Percentiles rank a stretch among this genome's conserved stretches.
These are phyloP conservation scores for Trichoderma reesei DNA, from an alignment of 495 filamentous ascomycete genomes.

Conservation along the genomic window DNA sequence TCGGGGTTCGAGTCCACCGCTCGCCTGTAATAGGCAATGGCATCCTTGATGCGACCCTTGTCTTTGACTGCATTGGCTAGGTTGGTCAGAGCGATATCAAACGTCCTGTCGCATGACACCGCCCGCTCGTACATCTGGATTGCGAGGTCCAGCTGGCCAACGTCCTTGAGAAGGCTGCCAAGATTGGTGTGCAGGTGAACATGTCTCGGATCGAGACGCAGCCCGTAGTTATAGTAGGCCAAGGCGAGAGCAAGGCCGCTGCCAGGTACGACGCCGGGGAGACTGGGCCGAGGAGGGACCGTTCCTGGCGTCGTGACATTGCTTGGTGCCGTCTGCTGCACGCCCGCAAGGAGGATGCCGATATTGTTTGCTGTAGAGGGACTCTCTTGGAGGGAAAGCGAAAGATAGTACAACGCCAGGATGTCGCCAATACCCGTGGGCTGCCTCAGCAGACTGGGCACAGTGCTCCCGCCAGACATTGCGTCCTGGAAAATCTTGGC, in stretches of 20 bases:
- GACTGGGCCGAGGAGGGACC: constrained; percentile 27
- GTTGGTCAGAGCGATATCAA: constrained; percentile 96
- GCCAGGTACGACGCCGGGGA: constrained; percentile 75
- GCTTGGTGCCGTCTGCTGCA: constrained; percentile 62
- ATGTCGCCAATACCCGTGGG: constrained; percentile 84
- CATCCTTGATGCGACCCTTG: constrained; percentile 83
- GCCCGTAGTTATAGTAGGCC: constrained; percentile 89
- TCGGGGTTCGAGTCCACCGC: constrained; percentile 87
- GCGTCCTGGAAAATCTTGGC: constrained; percentile 98
- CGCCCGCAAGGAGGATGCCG: constrained; percentile 86
- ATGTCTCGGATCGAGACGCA: constrained; percentile 76
- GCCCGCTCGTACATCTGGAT: constrained; percentile 98
- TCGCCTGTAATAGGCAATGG: constrained; percentile 82
- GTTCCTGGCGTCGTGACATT: constrained; percentile 1
- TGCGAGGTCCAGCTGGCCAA: constrained; percentile 81
- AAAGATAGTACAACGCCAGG: constrained; percentile 90
- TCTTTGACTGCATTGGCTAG: constrained; percentile 98
- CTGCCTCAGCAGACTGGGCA: constrained; percentile 46
- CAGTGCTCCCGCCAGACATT: constrained; percentile 69
- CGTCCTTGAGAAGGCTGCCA: constrained; percentile 91
- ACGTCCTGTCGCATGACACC: constrained; percentile 79
- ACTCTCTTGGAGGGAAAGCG: constrained; percentile 87
- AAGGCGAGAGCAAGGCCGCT: constrained; percentile 84
- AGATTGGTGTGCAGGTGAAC: constrained; percentile 98
- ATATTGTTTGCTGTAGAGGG: constrained; percentile 99